Evolutionary conservation across 1,284 basidiomycete genomes (phyloP).

Genomic region (Gomphus sp.): DNA sequence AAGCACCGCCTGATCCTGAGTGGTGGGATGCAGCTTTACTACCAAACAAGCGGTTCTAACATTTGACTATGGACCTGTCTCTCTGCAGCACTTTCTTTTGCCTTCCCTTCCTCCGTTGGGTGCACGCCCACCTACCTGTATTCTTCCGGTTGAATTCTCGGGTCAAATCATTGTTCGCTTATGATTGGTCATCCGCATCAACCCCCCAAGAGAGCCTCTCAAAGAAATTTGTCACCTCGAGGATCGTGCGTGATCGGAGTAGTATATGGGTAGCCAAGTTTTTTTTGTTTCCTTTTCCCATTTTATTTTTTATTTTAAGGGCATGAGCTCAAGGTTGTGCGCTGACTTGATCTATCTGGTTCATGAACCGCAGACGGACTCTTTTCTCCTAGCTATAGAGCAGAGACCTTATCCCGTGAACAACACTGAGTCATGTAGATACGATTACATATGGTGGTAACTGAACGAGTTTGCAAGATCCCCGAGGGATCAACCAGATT

Average conservation of each 20-base stretch:
- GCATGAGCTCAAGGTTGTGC: too few relatives aligned
- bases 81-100: too few relatives aligned
- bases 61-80: too few relatives aligned
- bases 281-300: neutral
- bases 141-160: neutral
- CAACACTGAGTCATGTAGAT: too few relatives aligned
- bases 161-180: neutral
- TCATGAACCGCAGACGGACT: too few relatives aligned
- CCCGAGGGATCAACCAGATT: too few relatives aligned
- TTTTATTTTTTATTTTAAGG: too few relatives aligned
- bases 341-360: too few relatives aligned
- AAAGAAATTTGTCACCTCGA: constrained; percentile 6
- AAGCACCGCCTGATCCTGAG: constrained; percentile 82
- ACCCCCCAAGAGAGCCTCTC: neutral
- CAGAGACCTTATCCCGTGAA: too few relatives aligned
- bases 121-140: neutral
- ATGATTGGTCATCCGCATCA: neutral
- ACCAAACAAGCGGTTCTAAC: constrained; percentile 62
- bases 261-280: constrained; percentile 10
- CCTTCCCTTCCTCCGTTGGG: neutral
- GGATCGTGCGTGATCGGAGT: constrained; percentile 4
- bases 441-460: too few relatives aligned
- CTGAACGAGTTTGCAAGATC: too few relatives aligned
- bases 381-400: too few relatives aligned
- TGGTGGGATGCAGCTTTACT: constrained; percentile 97